Evolutionary conservation across 768 basidiomycete genomes (phyloP), one percentile per base, ranked within the genome.

Genomic region (Grammothele lineata): DNA sequence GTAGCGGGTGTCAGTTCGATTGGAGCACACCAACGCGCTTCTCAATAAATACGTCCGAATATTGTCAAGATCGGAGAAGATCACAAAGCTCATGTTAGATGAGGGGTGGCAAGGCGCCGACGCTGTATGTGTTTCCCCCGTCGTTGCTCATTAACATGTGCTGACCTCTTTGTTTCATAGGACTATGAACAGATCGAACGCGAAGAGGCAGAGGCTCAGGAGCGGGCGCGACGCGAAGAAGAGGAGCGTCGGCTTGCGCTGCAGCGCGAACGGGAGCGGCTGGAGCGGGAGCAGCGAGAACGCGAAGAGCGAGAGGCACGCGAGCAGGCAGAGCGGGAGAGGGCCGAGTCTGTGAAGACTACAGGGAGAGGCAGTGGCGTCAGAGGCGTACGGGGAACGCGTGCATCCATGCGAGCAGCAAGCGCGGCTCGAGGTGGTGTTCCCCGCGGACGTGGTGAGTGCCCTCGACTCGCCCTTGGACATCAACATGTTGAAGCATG

Each of bases 31-130:
- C 0, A 81, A 90, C 57, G 77, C 75, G 1, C 66, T 91, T 47
- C 67, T 91, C 48, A 81, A 87, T 64, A 85, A 81, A 72, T 91
- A 91, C 59, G 76, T 86, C 35, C 68, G 66, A 34, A 78, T 87
- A 38, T 68, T 91, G 17, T 75, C 78, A 5, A 81, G 78, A 61
- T 85, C 87, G 2, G 87, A 89, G 62, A 74, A 78, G 12, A 73
- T 78, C 50, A 69, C 85, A 3, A 76, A 76, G 24, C 64, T 90
- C 47, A 78, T 91, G 15, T 81, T 89, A 50, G 87, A 91, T 60
- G 83, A 87, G 50, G 68, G 77, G 48, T 91, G 85, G 85, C 68
- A 76, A 44, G 88, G 88, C 2, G 85, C 81, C 32, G 83, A 85
- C 51, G 78, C 71, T 36, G 88, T 87, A 59, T 67, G 80, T 69